phyloP scores from a whole-genome alignment of 1,139 yeast species.

The Debaryomycetaceae sp. region DNA sequence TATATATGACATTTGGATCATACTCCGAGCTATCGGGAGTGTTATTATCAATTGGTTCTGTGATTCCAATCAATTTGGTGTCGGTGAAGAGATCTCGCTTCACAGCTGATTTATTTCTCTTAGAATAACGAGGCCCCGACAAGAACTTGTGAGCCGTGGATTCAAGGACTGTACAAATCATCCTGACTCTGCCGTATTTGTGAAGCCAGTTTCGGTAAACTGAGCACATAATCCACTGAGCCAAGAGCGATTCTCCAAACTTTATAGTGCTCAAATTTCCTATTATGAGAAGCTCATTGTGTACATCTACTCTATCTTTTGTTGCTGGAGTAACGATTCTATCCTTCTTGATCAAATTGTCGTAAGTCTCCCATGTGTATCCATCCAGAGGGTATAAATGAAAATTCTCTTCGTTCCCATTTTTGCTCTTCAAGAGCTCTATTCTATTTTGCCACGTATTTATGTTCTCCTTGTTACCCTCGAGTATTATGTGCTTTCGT shows the following conservation, averaged over 20 bases:
- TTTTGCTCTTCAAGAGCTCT: constrained; percentile 16
- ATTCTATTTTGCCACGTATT: constrained; percentile 24
- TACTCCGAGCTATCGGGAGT: constrained; percentile 28
- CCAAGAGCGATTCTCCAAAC: constrained; percentile 64
- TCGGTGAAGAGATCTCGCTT: constrained; percentile 61
- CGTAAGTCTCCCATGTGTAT: constrained; percentile 62
- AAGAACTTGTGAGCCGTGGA: constrained; percentile 59
- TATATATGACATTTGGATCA: constrained; percentile 34
- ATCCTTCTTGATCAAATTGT: constrained; percentile 37
- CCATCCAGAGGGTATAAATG: constrained; percentile 44
- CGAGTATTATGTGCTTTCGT: constrained; percentile 55
- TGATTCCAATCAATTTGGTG: constrained; percentile 47
- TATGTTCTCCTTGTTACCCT: constrained; percentile 40
- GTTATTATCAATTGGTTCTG: constrained; percentile 21
- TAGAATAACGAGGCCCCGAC: constrained; percentile 42
- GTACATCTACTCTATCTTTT: constrained; percentile 45
- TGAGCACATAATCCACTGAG: constrained; percentile 74
- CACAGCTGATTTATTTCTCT: constrained; percentile 56
- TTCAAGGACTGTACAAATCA: constrained; percentile 62
- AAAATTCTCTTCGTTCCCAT: constrained; percentile 28
- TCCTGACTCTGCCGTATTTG: constrained; percentile 66
- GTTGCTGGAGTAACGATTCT: constrained; percentile 37
- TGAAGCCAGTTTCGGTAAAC: constrained; percentile 74
- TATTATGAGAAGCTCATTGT: constrained; percentile 59
- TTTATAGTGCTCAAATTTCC: constrained; percentile 56